Evolutionary conservation across 805 yeast species (phyloP), one percentile per base, ranked within the genome.

Genomic region (Cyberlindnera maritima): DNA sequence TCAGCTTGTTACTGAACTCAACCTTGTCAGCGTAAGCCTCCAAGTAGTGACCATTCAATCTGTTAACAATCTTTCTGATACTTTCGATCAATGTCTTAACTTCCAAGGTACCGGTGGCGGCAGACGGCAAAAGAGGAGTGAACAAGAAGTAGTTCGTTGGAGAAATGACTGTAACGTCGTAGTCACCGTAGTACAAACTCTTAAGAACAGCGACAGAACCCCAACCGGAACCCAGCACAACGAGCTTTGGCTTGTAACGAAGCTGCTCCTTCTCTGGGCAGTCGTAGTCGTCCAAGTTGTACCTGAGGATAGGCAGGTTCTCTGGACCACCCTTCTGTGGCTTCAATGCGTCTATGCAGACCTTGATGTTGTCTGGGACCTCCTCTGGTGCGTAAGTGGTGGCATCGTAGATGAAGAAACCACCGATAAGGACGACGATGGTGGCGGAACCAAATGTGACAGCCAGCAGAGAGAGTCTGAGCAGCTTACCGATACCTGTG

Each of bases 301-400:
- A 70, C 33, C 72, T 72, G 51, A 81, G 68, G 25, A 83, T 76
- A 1, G 88, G 88, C 48, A 84, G 66, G 55, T 84, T 80, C 59
- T 83, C 86, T 19, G 89, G 88, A 3, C 90, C 90, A 7, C 89
- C 89, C 8, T 58, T 59, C 34, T 70, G 67, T 26, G 88, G 87
- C 35, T 71, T 57, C 41, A 82, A 59, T 1, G 87, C 85, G 20
- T 70, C 65, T 18, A 67, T 62, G 11, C 84, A 77, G 14, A 83
- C 79, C 15, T 67, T 65, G 40, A 82, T 67, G 39, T 71, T 68
- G 9, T 69, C 75, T 33, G 71, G 67, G 25, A 65, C 50, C 20
- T 66, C 71, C 12, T 67, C 67, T 28, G 74, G 70, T 20, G 63
- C 50, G 58, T 83, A 83, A n/a, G 89, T 83, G 13, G 84, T 79